Percentiles rank a stretch among this genome's conserved stretches.
Conservation (phyloP, 495 filamentous ascomycete species). For the Friedmanniomyces simplex region DNA sequence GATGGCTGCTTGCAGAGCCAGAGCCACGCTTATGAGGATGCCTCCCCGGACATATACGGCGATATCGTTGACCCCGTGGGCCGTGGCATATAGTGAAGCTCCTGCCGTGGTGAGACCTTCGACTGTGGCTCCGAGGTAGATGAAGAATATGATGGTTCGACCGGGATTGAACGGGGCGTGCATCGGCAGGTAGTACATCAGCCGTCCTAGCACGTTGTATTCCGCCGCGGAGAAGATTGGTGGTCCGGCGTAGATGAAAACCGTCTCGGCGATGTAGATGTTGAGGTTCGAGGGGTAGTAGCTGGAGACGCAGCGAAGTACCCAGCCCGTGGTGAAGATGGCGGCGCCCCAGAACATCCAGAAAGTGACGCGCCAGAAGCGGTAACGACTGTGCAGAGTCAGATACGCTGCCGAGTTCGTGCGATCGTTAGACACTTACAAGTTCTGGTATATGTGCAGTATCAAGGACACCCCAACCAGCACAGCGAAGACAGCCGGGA, state of each 20-base stretch:
- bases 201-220: conserved; percentile 65
- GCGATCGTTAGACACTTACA: conserved; percentile 16
- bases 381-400: conserved; percentile 21
- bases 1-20: conserved; percentile 32
- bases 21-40: conserved; percentile 29
- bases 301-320: conserved; percentile 31
- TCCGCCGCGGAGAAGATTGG: conserved; percentile 65
- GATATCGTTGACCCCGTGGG: conserved; percentile 45
- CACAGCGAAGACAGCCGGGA: conserved; percentile 34
- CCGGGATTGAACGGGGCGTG: conserved; percentile 68
- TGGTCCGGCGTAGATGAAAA: conserved; percentile 15
- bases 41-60: conserved; percentile 42
- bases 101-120: conserved; percentile 61
- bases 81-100: conserved; percentile 49
- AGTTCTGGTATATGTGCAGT: conserved; percentile 35
- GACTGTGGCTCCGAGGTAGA: conserved; percentile 49
- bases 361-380: conserved; percentile 38
- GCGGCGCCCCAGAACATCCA: conserved; percentile 35
- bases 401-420: neutral
- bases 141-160: conserved; percentile 65
- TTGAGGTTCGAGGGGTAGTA: conserved; percentile 27
- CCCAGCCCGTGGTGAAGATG: conserved; percentile 38
- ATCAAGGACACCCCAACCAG: conserved; percentile 31
- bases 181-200: conserved; percentile 70
- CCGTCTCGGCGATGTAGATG: conserved; percentile 28